These are phyloP conservation scores for Russula vinacea DNA, from an alignment of 768 basidiomycete species.

Conservation along the genomic window DNA sequence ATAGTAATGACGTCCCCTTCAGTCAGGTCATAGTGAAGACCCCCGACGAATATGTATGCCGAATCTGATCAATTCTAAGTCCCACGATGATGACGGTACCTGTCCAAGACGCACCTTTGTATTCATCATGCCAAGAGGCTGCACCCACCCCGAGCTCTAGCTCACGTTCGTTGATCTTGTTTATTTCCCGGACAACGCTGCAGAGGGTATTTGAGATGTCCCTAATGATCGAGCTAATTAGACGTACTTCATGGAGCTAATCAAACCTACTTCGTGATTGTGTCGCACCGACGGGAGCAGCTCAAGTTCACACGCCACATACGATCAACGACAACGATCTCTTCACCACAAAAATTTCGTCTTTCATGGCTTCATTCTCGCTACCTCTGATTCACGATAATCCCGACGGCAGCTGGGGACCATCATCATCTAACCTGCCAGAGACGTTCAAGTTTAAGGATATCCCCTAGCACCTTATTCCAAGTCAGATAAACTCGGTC, in stretches of 20 bases:
- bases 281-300: neutral
- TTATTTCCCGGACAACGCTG: constrained; percentile 92
- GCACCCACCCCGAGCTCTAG: constrained; percentile 69
- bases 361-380: constrained; percentile 70
- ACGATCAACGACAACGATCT: constrained; percentile 1
- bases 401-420: constrained; percentile 91
- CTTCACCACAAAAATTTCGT: neutral
- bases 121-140: constrained; percentile 94
- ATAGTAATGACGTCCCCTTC: constrained; percentile 98
- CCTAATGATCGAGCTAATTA: neutral
- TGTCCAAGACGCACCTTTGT: constrained; percentile 57
- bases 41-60: constrained; percentile 92
- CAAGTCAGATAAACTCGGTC: constrained; percentile 96
- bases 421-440: constrained; percentile 78
- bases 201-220: constrained; percentile 20
- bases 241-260: constrained; percentile 54
- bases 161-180: constrained; percentile 88
- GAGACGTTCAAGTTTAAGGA: constrained; percentile 96
- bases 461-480: constrained; percentile 98
- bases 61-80: constrained; percentile 56
- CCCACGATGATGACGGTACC: constrained; percentile 13
- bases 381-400: constrained; percentile 88
- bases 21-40: constrained; percentile 82
- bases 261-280: constrained; percentile 65
- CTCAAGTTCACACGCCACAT: constrained; percentile 28